Evolutionary conservation across 2,329 filamentous ascomycete genomes (phyloP).

Genomic region (Calonectria crousiana): DNA sequence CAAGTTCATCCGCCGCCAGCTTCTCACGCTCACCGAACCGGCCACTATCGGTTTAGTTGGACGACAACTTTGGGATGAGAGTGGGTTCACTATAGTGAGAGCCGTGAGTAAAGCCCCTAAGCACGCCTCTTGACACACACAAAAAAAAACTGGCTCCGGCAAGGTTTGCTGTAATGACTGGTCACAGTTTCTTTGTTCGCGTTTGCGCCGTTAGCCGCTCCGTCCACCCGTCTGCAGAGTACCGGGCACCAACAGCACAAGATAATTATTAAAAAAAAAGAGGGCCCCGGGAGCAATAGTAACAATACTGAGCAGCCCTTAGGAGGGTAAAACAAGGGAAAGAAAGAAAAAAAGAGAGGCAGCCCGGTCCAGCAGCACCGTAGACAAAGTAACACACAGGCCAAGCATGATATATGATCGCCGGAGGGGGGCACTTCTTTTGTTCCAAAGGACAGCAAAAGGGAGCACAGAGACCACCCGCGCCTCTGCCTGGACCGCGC

Average conservation of each 20-base stretch:
- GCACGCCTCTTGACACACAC: slow-evolving; percentile 43
- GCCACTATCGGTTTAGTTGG: slow-evolving; percentile 11
- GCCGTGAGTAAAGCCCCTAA: slow-evolving; percentile 18
- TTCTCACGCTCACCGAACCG: slow-evolving; percentile 2
- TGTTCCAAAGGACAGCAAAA: slow-evolving; percentile 16
- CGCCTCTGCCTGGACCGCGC: slow-evolving; percentile 33
- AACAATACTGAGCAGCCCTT: not conserved
- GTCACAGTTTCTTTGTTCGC: slow-evolving; percentile 40
- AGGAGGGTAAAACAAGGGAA: not conserved
- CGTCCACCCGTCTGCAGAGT: slow-evolving; percentile 31
- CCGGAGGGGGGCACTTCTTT: slow-evolving; percentile 6
- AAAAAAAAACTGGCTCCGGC: slow-evolving; percentile 14
- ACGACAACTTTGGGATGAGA: not conserved
- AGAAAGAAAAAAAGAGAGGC: not conserved
- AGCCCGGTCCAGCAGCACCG: not conserved
- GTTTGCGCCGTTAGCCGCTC: slow-evolving; percentile 35
- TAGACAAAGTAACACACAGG: slow-evolving; percentile 26
- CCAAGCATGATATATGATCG: slow-evolving; percentile 27
- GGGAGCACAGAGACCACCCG: slow-evolving; percentile 15
- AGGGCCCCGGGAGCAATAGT: not conserved
- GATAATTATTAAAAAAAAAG: not conserved
- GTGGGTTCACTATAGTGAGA: not conserved
- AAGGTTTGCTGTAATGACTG: slow-evolving; percentile 21
- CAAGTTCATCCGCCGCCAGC: slow-evolving; percentile 5
- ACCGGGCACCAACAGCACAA: slow-evolving; percentile 19